Evolutionary conservation across 1,284 basidiomycete genomes (phyloP), one percentile per base, ranked within the genome.

Genomic region (Tilletia walkeri): DNA sequence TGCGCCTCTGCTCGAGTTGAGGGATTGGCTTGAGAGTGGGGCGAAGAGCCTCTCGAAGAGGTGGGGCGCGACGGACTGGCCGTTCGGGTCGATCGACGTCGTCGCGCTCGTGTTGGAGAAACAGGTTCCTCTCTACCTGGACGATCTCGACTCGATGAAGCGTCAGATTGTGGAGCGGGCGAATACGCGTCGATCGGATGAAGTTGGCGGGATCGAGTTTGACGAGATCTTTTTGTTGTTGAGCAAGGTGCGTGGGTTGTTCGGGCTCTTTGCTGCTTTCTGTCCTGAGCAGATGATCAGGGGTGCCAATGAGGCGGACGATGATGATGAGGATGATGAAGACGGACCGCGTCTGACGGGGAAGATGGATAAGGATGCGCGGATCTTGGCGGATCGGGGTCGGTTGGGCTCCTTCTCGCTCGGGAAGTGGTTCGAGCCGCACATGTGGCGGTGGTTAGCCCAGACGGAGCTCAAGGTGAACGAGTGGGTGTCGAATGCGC

Each of bases 381-480:
- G 16, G 34, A 18, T 63, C 36, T 36, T 63, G 6, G 59, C 59
- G 12, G 34, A 63, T 3, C 34, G 30, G 12, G 59, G 34, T 14
- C 59, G 59, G 16, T 16, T 63, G 30, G 59, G 59, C 36, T 47
- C 48, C 4, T 81, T 82, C 69, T 75, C 73, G 61, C 59, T 78
- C 18, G 70, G 74, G 38, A 72, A 77, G 49, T 93, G 92, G 85
- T 98, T 98, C 80, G 91, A 92, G 82, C 89, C 91, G 1, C 94
- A 93, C 82, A 92, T 98, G 10, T 88, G 89, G 3, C 89, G 92
- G 73, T 99, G 95, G 95, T 85, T 99, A 7, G 81, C 89, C n/a
- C 90, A 91, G 72, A 96, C 93, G 0, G 93, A 95, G 75, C 88
- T 87, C 72, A 97, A 94, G 86, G 98, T 95, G 4, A 87, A 88